A percentile compares a stretch with the other conserved stretches of the same genome.
phyloP scores from a whole-genome alignment of 768 basidiomycete genomes.

The Podaxis rugospora region DNA sequence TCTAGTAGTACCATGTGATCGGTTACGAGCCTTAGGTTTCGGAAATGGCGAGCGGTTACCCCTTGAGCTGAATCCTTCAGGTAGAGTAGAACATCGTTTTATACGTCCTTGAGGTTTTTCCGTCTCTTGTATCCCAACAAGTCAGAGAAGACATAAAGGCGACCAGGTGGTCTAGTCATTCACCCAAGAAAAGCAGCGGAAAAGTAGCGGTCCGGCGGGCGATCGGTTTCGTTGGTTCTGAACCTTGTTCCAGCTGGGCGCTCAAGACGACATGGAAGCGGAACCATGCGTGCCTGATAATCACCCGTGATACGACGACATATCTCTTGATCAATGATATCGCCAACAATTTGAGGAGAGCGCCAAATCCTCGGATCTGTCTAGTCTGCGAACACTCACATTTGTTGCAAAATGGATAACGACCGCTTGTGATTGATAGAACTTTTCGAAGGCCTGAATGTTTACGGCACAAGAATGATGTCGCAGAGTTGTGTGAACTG shows the following conservation, averaged over 20 bases:
- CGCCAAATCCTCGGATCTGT: no score
- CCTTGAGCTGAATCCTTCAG: background rate
- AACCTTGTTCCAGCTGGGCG: background rate
- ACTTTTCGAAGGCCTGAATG: background rate
- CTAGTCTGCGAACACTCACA: background rate
- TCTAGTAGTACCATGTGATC: background rate
- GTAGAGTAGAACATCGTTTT: background rate
- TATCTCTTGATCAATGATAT: no score
- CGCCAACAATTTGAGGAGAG: no score
- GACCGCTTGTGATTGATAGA: background rate
- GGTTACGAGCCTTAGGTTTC: background rate
- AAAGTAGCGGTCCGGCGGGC: background rate
- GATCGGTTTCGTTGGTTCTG: no score
- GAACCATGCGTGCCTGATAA: background rate
- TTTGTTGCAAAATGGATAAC: background rate
- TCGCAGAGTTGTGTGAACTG: background rate
- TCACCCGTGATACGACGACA: no score
- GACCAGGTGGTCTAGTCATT: conserved; percentile 6
- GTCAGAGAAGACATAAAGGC: conserved; percentile 2
- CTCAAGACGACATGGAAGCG: background rate
- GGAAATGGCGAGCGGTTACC: background rate
- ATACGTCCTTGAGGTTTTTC: conserved; percentile 5
- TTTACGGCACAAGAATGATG: background rate
- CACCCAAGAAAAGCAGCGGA: background rate
- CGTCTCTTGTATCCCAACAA: conserved; percentile 11